Evolutionary conservation across 2,329 filamentous ascomycete species (phyloP), one percentile per base, ranked within the genome.

Genomic region (Colletotrichum sp.): DNA sequence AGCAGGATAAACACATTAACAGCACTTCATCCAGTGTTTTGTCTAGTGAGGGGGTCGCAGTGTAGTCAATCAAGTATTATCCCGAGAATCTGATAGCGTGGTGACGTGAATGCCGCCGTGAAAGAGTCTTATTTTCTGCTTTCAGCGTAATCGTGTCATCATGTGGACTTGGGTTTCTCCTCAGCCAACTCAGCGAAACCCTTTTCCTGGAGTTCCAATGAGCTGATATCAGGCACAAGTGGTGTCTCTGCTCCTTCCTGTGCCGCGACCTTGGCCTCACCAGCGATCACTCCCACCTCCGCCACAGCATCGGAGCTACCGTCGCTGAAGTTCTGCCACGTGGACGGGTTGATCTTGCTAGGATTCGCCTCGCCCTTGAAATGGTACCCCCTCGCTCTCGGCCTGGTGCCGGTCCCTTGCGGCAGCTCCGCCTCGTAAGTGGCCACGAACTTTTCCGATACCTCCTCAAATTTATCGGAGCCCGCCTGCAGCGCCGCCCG

Each of bases 331-430:
- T 89, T 90, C 59, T 90, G 91, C 88, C 93, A 98, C 2, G 91
- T 89, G 14, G 92, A 89, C 48, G 90, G 89, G 82, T 96, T 96
- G 79, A 93, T 93, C 83, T 89, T 94, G 32, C 91, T 89, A 65
- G 92, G 90, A 9, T 90, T 90, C 0, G 91, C 93, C 64, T 92
- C 90, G 67, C 92, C 91, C 84, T 94, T 95, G 83, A 93, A 94
- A 81, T 98, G 94, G 81, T 98, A 98, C 2, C 96, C 96, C 80
- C 96, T 90, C 43, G 94, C 89, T 83, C 95, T 90, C 12, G 97
- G 97, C 12, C 96, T 92, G 80, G 93, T 88, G 0, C 96, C 96
- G 0, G 92, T 95, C 48, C 93, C 93, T 59, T 90, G 87, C 0
- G 96, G 96, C 34, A 99, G 82, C 14, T 93, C 89, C 0, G 91